phyloP scores from a whole-genome alignment of 306 rosid species.

The Trifolium repens region DNA sequence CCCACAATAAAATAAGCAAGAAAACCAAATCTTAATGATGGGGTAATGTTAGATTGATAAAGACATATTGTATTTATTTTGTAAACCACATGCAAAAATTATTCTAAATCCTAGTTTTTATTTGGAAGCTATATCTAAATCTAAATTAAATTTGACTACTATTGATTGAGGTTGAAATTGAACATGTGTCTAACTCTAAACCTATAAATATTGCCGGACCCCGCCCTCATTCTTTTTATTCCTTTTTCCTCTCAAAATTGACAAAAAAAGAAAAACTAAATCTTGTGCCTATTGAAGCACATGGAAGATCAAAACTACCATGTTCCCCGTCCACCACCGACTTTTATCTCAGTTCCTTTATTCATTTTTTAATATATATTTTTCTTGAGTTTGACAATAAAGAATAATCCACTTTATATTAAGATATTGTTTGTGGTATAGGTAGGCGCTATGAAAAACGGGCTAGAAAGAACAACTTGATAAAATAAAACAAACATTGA shows the following conservation, averaged over 20 bases:
- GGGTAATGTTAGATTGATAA: not conserved
- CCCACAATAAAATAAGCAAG: constrained; percentile 36
- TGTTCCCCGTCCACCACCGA: not conserved
- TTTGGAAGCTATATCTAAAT: constrained; percentile 30
- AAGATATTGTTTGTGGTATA: not conserved
- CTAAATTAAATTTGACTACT: constrained; percentile 6
- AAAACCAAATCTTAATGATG: constrained; percentile 36
- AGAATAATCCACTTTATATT: not conserved
- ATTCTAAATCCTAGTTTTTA: not conserved
- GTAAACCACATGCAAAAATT: not conserved
- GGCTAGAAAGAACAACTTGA: not conserved
- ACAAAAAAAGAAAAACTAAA: not conserved
- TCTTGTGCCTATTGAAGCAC: constrained; percentile 6
- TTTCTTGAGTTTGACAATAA: not conserved
- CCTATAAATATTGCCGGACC: not conserved
- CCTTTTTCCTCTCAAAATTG: not conserved
- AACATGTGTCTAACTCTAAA: not conserved
- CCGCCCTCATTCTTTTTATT: not conserved
- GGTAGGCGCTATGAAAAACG: not conserved
- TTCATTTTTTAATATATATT: not conserved
- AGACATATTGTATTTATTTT: not conserved
- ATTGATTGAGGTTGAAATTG: not conserved
- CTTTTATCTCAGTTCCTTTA: not conserved
- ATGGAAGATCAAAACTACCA: not conserved
- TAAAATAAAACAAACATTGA: too few species aligned